A percentile compares a stretch with the other conserved stretches of the same genome.
Conservation (phyloP, 352 stramenopile species). For the Pythium scleroteichum region DNA sequence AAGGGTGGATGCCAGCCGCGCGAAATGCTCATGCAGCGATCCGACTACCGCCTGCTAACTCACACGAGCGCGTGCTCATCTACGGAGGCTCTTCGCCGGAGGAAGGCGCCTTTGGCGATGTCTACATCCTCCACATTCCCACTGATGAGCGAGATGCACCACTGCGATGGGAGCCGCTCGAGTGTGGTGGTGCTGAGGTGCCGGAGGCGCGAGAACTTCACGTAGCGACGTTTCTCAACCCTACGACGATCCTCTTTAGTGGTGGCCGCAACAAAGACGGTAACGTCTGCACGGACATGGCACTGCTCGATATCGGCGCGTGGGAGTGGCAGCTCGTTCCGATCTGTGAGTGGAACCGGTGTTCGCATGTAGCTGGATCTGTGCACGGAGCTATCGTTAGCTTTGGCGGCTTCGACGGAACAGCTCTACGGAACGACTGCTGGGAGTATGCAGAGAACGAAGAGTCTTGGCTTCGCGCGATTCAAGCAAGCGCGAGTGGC, state of each 20-base stretch:
- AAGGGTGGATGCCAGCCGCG: constrained; percentile 41
- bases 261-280: constrained; percentile 54
- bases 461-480: constrained; percentile 41
- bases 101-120: constrained; percentile 49
- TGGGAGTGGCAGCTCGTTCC: constrained; percentile 59
- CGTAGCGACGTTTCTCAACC: constrained; percentile 28
- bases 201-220: constrained; percentile 57
- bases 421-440: constrained; percentile 43
- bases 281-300: constrained; percentile 60
- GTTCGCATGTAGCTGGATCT: constrained; percentile 37
- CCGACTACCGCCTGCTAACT: constrained; percentile 22
- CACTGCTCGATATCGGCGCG: constrained; percentile 33
- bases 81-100: constrained; percentile 65
- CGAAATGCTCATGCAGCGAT: constrained; percentile 64
- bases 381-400: constrained; percentile 38
- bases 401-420: constrained; percentile 59
- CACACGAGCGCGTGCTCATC: constrained; percentile 41
- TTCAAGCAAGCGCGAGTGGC: not conserved
- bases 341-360: constrained; percentile 60
- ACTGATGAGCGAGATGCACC: constrained; percentile 15
- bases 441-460: constrained; percentile 49
- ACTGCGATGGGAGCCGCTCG: constrained; percentile 37
- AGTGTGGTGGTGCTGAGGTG: constrained; percentile 10
- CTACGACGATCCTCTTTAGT: constrained; percentile 38
- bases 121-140: constrained; percentile 52